These are phyloP conservation scores for Colletotrichum sansevieriae DNA, from an alignment of 2,329 filamentous ascomycete species.

Conservation along the genomic window DNA sequence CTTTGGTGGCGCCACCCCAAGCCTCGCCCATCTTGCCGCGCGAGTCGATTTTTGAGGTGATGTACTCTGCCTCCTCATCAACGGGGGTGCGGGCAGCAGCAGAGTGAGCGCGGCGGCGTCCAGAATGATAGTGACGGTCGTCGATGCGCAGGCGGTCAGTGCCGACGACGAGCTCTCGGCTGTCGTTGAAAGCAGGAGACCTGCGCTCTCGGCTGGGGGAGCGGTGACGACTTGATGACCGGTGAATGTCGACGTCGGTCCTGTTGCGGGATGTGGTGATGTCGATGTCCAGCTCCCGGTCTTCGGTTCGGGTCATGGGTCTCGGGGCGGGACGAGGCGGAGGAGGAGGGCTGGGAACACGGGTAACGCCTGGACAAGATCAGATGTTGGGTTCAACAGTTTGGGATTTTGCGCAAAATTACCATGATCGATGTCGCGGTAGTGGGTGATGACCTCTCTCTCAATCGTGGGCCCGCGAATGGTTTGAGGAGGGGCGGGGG, in stretches of 20 bases:
- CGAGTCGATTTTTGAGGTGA: conserved; percentile 66
- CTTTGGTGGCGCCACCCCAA: conserved; percentile 78
- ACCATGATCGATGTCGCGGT: conserved; percentile 90
- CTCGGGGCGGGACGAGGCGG: conserved; percentile 64
- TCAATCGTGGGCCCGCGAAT: conserved; percentile 85
- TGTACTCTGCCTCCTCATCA: conserved; percentile 75
- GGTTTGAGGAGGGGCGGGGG: conserved; percentile 71
- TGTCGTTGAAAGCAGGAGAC: conserved; percentile 53
- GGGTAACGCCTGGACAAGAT: conserved; percentile 58
- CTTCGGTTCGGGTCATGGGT: conserved; percentile 56
- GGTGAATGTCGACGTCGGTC: conserved; percentile 70
- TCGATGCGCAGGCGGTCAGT: conserved; percentile 62
- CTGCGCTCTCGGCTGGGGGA: conserved; percentile 56
- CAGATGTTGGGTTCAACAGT: conserved; percentile 4
- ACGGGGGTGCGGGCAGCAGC: conserved; percentile 59
- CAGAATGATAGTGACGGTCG: conserved; percentile 54
- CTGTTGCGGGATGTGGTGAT: conserved; percentile 67
- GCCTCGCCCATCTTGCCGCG: conserved; percentile 80
- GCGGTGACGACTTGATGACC: conserved; percentile 51
- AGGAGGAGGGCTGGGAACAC: conserved; percentile 61
- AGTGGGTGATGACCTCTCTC: conserved; percentile 90
- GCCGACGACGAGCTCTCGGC: conserved; percentile 75
- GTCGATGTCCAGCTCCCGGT: conserved; percentile 72
- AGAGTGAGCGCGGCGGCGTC: conserved; percentile 65
- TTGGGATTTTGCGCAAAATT: conserved; percentile 49